These are phyloP conservation scores for Castanea mollissima DNA, from an alignment of 306 rosid genomes.

Conservation along the genomic window DNA sequence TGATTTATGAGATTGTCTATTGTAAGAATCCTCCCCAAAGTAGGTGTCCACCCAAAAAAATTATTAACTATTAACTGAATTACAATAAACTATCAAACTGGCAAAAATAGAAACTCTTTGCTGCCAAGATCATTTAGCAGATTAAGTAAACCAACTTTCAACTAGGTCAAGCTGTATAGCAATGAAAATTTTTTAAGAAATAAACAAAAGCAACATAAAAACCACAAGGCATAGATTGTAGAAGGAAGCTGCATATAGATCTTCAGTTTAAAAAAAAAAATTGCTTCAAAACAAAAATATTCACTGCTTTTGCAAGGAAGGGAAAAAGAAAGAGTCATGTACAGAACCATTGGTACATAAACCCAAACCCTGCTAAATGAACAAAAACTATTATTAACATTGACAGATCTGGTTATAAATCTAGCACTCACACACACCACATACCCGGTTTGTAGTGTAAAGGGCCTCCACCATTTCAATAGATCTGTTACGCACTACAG, in stretches of 20 bases:
- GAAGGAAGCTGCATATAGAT: not conserved
- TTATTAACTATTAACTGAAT: not conserved
- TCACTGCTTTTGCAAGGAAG: not conserved
- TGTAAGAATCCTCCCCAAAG: no score
- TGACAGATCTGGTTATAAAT: slow-evolving; percentile 1
- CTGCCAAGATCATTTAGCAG: not conserved
- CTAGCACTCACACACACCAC: slow-evolving; percentile 22
- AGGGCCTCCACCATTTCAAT: slow-evolving; percentile 78
- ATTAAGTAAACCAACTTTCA: not conserved
- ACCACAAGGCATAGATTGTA: not conserved
- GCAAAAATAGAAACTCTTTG: not conserved
- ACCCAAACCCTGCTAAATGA: not conserved
- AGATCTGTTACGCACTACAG: slow-evolving; percentile 46
- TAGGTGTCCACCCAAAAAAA: no score
- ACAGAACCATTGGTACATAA: not conserved
- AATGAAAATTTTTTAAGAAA: not conserved
- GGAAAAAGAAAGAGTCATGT: not conserved
- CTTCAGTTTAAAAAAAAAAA: not conserved
- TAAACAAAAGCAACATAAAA: not conserved
- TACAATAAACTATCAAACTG: not conserved
- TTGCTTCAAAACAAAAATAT: not conserved
- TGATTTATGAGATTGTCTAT: no score
- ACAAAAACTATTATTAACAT: not conserved
- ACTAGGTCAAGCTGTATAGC: not conserved
- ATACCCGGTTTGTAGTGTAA: slow-evolving; percentile 68